phyloP scores from a whole-genome alignment of 73 alveolate genomes.

The Stentor coeruleus region DNA sequence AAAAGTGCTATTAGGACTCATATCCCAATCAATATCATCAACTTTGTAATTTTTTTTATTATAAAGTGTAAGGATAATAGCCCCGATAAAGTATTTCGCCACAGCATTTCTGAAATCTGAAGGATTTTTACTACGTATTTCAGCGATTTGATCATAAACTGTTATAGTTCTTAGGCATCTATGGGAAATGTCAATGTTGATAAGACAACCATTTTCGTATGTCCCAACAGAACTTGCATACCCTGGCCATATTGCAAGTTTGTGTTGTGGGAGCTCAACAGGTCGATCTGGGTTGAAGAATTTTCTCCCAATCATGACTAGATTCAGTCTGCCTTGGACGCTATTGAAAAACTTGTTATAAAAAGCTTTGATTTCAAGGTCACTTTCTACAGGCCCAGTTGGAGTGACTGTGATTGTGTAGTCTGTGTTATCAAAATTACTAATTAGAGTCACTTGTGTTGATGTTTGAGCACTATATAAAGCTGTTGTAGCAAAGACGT shows the following conservation, averaged over 20 bases:
- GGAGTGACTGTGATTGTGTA: background rate
- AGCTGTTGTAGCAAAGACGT: background rate
- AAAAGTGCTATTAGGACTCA: slow-evolving; percentile 54
- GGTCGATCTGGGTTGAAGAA: slow-evolving; percentile 41
- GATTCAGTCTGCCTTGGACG: slow-evolving; percentile 32
- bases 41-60: slow-evolving; percentile 75
- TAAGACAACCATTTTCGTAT: background rate
- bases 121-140: background rate
- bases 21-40: slow-evolving; percentile 62
- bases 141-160: background rate
- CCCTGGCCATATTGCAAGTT: slow-evolving; percentile 53
- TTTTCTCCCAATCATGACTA: slow-evolving; percentile 44
- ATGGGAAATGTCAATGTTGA: slow-evolving; percentile 3
- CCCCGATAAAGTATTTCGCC: slow-evolving; percentile 53
- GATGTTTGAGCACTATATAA: background rate
- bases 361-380: slow-evolving; percentile 17
- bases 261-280: slow-evolving; percentile 13
- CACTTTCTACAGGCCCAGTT: background rate
- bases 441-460: background rate
- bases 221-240: background rate
- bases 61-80: slow-evolving; percentile 68
- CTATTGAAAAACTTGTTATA: slow-evolving; percentile 45
- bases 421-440: background rate
- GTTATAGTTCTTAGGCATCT: background rate
- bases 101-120: background rate